Base-by-base conservation (phyloP, 352 stramenopile species). In the Phytophthora fragariae region DNA sequence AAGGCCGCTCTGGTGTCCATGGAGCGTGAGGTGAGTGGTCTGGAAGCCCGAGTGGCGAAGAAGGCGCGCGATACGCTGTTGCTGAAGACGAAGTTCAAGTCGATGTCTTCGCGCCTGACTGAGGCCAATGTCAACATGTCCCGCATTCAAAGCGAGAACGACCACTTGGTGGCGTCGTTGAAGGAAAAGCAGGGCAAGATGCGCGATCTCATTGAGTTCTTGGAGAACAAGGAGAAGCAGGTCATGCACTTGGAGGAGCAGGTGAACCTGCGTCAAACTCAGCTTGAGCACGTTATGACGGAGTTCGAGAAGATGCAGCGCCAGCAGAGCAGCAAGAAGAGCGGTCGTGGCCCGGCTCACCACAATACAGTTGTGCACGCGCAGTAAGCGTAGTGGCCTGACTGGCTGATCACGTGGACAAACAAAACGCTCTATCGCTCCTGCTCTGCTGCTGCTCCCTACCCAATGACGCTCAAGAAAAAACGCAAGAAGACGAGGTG, bases 171-270 rank as follows among this genome's bases (percentile, higher is more conserved):
- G 61, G 52, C 68, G 27, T 83, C 79, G 19, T 58, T 91, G 14
- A 83, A 89, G 69, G 81, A 89, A 41, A 90, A 92, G 49, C 74
- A 91, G 58, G 69, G 68, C 21, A 87, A 82, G 54, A 87, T 93
- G 63, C 79, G 71, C 56, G 75, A 81, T 46, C 63, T 93, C 35
- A 82, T 90, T 62, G 65, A 81, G 46, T 88, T 79, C 39, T 72
- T 93, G 35, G 86, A 92, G 44, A 79, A 78, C 31, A 93, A 92
- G 57, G 83, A 93, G 54, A 76, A 88, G 67, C 80, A 92, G 60
- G 81, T 93, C 47, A 77, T 85, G 68, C 79, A 88, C 24, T 70
- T 93, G 65, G 82, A 85, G 58, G 82, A 92, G 71, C 81, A 88
- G 24, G 79, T 84, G 41, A 82, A 80, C 29, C 12, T 87, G 41